Evolutionary conservation across 495 filamentous ascomycete species (phyloP).

Genomic region (Daldinia decipiens): DNA sequence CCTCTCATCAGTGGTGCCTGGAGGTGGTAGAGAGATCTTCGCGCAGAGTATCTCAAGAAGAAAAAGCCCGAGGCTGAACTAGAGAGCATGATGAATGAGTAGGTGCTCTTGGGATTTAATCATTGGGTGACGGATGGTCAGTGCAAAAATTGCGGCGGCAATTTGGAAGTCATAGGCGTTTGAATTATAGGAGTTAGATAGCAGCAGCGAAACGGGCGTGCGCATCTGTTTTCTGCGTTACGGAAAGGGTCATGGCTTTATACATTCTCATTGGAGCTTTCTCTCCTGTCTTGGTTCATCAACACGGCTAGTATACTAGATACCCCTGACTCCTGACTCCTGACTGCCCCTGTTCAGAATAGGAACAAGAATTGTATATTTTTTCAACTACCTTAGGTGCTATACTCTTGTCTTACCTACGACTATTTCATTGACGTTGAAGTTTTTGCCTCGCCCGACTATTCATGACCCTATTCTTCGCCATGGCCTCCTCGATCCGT

Average conservation of each 20-base stretch:
- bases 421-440: background rate
- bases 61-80: conserved; percentile 63
- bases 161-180: conserved; percentile 15
- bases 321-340: conserved; percentile 33
- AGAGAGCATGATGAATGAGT: background rate
- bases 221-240: conserved; percentile 11
- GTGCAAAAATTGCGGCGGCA: background rate
- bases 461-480: background rate
- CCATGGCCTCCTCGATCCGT: background rate
- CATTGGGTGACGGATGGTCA: background rate
- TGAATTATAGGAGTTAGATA: conserved; percentile 8
- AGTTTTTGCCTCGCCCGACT: background rate
- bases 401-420: background rate
- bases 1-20: conserved; percentile 45
- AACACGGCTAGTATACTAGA: conserved; percentile 30
- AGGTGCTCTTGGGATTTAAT: background rate
- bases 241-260: conserved; percentile 9
- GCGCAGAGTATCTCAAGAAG: conserved; percentile 57
- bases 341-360: conserved; percentile 2
- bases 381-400: background rate
- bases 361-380: conserved; percentile 14
- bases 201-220: conserved; percentile 3
- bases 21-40: conserved; percentile 49
- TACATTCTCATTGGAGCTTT: background rate
- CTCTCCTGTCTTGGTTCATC: conserved; percentile 13